Conservation (phyloP, 129 eudicot species). For the Gnaphalium uliginosum region DNA sequence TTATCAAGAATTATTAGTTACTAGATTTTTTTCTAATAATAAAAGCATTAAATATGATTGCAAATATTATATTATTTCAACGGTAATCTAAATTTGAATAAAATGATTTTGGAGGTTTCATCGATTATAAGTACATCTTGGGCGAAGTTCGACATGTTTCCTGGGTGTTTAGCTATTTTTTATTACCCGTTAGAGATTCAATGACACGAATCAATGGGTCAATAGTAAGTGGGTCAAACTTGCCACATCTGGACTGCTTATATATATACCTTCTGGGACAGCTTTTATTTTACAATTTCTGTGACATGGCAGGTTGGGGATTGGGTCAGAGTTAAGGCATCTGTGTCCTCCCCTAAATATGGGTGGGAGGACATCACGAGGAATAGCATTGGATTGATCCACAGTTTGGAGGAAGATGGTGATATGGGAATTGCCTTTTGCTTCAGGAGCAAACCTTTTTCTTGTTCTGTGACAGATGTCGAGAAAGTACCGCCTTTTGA, state of each 20-base stretch:
- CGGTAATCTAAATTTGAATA: background rate
- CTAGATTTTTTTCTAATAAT: background rate
- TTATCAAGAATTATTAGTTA: background rate
- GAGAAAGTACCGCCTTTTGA: conserved; percentile 95
- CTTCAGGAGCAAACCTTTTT: conserved; percentile 88
- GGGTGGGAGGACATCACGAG: conserved; percentile 95
- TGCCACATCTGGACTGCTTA: background rate
- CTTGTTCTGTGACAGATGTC: conserved; percentile 92
- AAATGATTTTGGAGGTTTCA: background rate
- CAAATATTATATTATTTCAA: background rate
- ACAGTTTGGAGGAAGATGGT: conserved; percentile 96
- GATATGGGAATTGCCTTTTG: conserved; percentile 97
- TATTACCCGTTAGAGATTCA: background rate
- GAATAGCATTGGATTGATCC: conserved; percentile 90
- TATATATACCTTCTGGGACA: background rate
- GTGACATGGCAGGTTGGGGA: conserved; percentile 75
- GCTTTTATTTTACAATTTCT: conserved; percentile 11
- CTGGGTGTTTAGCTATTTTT: background rate
- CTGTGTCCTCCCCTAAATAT: conserved; percentile 94
- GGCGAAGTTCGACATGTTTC: background rate
- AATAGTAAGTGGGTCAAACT: background rate
- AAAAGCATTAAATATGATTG: background rate
- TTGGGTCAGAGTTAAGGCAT: conserved; percentile 92
- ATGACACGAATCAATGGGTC: background rate
- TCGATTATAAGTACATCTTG: background rate